Percentiles rank a stretch among this genome's conserved stretches.
These are phyloP conservation scores for Cyberlindnera saturnus DNA, from an alignment of 805 yeast genomes.

Conservation along the genomic window DNA sequence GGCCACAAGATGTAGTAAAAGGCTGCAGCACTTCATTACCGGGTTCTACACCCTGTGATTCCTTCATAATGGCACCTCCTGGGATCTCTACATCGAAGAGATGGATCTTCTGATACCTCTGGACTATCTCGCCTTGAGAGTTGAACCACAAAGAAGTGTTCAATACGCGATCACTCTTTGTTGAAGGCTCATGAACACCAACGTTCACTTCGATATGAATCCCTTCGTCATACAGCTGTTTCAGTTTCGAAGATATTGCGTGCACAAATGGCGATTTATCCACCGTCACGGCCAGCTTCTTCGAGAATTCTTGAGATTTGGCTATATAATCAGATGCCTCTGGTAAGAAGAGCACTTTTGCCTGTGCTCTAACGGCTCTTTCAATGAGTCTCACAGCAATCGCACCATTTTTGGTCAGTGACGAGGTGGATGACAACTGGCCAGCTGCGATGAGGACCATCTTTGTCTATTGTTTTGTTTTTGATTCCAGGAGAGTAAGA, in stretches of 20 bases:
- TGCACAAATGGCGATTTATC: slow-evolving; percentile 36
- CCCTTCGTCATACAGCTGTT: slow-evolving; percentile 31
- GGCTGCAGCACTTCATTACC: slow-evolving; percentile 54
- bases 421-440: slow-evolving; percentile 73
- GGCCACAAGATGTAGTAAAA: slow-evolving; percentile 51
- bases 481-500: not conserved
- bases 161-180: slow-evolving; percentile 40
- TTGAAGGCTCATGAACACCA: slow-evolving; percentile 82
- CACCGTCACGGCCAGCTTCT: slow-evolving; percentile 49
- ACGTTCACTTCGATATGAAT: slow-evolving; percentile 57
- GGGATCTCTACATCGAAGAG: slow-evolving; percentile 79
- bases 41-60: slow-evolving; percentile 71
- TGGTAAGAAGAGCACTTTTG: slow-evolving; percentile 74
- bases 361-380: slow-evolving; percentile 57
- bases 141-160: slow-evolving; percentile 73
- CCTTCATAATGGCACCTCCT: slow-evolving; percentile 65
- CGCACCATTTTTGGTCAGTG: slow-evolving; percentile 51
- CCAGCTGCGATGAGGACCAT: slow-evolving; percentile 76
- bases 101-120: slow-evolving; percentile 80
- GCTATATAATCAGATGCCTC: slow-evolving; percentile 92
- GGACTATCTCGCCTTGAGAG: slow-evolving; percentile 54
- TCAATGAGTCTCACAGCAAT: slow-evolving; percentile 53
- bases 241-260: slow-evolving; percentile 40
- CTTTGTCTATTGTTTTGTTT: not conserved
- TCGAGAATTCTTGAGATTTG: slow-evolving; percentile 40